Evolutionary conservation across 148 eudicot species (phyloP).

Genomic region (Rhododendron ovatum): DNA sequence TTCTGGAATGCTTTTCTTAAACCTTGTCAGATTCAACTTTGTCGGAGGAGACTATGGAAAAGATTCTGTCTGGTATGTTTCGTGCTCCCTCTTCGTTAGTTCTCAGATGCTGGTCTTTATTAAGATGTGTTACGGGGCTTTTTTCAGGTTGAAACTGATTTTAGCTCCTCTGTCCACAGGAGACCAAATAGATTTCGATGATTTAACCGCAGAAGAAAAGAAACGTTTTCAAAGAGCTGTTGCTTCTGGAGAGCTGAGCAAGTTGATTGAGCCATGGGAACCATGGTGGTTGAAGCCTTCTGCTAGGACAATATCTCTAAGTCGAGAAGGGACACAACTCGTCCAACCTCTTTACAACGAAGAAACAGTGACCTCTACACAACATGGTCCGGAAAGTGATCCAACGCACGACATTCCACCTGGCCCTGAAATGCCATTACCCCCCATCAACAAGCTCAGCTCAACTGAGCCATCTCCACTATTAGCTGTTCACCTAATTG

Average conservation of each 20-base stretch:
- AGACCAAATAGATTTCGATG: slow-evolving; percentile 45
- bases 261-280: slow-evolving; percentile 87
- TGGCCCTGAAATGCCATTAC: slow-evolving; percentile 73
- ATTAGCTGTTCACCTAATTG: slow-evolving; percentile 67
- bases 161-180: slow-evolving; percentile 32
- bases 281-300: slow-evolving; percentile 96
- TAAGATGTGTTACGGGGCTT: neutral
- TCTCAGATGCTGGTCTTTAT: neutral
- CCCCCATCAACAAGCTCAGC: slow-evolving; percentile 55
- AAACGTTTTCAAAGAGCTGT: slow-evolving; percentile 66
- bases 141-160: slow-evolving; percentile 4
- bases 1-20: neutral
- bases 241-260: slow-evolving; percentile 88
- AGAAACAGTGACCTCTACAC: slow-evolving; percentile 20
- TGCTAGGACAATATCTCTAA: slow-evolving; percentile 52
- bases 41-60: slow-evolving; percentile 77
- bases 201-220: slow-evolving; percentile 65
- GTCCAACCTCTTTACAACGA: slow-evolving; percentile 50
- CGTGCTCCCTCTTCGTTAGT: neutral
- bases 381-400: slow-evolving; percentile 20
- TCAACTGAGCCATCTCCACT: slow-evolving; percentile 75
- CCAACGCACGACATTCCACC: slow-evolving; percentile 48
- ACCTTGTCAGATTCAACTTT: slow-evolving; percentile 45
- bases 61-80: slow-evolving; percentile 65
- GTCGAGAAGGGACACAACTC: slow-evolving; percentile 63